Evolutionary conservation across 805 yeast genomes (phyloP).

Genomic region (Lipomyces yamadae): DNA sequence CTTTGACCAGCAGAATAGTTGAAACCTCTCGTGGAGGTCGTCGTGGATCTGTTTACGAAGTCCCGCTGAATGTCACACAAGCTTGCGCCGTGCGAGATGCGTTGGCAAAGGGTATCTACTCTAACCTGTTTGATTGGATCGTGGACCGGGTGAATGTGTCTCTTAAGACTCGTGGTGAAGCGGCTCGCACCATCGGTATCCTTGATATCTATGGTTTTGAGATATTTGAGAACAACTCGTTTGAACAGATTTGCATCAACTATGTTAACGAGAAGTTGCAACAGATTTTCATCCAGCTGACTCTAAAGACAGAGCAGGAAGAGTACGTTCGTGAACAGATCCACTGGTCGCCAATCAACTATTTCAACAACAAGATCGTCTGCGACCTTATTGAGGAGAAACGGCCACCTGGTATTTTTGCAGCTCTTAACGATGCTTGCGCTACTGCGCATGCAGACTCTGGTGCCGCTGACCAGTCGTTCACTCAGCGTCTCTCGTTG

Average conservation of each 20-base stretch:
- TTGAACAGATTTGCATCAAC: constrained; percentile 96
- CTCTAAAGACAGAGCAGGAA: constrained; percentile 96
- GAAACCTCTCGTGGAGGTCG: constrained; percentile 89
- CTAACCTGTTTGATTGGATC: constrained; percentile 94
- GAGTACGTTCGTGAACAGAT: constrained; percentile 95
- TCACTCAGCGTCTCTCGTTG: constrained; percentile 87
- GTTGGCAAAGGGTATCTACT: constrained; percentile 90
- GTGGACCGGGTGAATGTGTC: constrained; percentile 88
- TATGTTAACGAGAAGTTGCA: constrained; percentile 91
- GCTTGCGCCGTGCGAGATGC: constrained; percentile 94
- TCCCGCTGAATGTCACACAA: constrained; percentile 87
- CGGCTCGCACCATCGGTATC: constrained; percentile 82
- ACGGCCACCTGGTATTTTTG: constrained; percentile 95
- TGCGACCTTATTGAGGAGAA: constrained; percentile 94
- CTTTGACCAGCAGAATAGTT: constrained; percentile 79
- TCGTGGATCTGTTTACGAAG: constrained; percentile 92
- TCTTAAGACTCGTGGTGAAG: constrained; percentile 57
- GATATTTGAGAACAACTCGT: constrained; percentile 92
- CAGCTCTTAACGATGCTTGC: constrained; percentile 94
- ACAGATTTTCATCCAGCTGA: constrained; percentile 93
- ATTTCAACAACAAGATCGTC: constrained; percentile 93
- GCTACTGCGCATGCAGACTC: constrained; percentile 99
- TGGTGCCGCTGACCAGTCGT: constrained; percentile 93
- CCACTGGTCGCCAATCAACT: constrained; percentile 96
- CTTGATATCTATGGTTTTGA: constrained; percentile 98